phyloP scores from a whole-genome alignment of 331 rosid species.

The Arachis monticola region DNA sequence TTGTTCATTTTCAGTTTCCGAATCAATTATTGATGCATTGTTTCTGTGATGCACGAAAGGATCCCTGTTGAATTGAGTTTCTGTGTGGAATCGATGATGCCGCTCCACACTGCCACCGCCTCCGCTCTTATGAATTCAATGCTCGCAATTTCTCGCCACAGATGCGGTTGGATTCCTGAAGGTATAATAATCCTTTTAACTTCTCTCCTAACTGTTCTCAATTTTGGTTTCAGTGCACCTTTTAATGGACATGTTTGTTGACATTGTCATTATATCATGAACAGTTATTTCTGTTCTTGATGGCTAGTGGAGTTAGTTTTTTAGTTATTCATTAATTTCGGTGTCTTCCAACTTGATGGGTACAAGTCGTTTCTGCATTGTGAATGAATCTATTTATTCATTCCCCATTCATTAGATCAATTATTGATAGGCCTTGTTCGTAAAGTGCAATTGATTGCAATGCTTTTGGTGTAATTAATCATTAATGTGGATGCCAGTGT shows the following conservation, averaged over 20 bases:
- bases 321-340: not conserved
- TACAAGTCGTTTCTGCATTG: not conserved
- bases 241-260: not conserved
- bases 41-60: constrained; percentile 44
- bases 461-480: not conserved
- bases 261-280: not conserved
- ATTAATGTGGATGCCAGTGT: not conserved
- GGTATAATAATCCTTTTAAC: constrained; percentile 43
- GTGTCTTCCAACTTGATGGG: not conserved
- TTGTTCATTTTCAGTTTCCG: not conserved
- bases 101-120: constrained; percentile 85
- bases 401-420: not conserved
- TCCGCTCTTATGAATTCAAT: constrained; percentile 87
- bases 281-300: not conserved
- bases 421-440: not conserved
- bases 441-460: not conserved
- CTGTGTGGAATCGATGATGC: constrained; percentile 82
- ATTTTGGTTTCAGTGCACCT: constrained; percentile 6
- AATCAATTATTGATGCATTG: not conserved
- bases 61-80: constrained; percentile 69
- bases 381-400: not conserved
- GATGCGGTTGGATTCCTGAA: constrained; percentile 71
- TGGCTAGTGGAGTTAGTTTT: not conserved
- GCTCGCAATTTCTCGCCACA: constrained; percentile 67
- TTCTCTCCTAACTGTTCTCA: not conserved